Conservation (phyloP, 2,329 filamentous ascomycete genomes). For the Dothistroma septosporum region DNA sequence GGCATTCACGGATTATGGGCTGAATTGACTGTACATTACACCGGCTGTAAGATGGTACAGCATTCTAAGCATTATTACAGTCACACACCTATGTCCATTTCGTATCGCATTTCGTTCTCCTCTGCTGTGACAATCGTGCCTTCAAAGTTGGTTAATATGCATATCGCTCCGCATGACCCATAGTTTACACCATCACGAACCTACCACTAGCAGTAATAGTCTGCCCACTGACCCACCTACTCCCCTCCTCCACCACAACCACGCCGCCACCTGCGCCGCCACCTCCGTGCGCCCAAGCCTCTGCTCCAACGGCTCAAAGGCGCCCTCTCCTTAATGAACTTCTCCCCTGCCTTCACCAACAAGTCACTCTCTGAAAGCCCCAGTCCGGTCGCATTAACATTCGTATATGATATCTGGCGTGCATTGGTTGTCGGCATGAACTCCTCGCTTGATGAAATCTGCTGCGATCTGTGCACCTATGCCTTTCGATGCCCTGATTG, state of each 20-base stretch:
- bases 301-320: slow-evolving; percentile 47
- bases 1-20: neutral
- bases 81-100: neutral
- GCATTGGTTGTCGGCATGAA: slow-evolving; percentile 22
- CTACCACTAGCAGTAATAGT: slow-evolving; percentile 53
- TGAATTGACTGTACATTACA: neutral
- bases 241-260: slow-evolving; percentile 42
- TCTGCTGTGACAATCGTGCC: too few relatives aligned
- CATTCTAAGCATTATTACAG: neutral
- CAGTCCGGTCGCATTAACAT: slow-evolving; percentile 57
- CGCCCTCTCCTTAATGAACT: slow-evolving; percentile 49
- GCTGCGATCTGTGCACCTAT: neutral
- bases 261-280: slow-evolving; percentile 53
- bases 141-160: too few relatives aligned
- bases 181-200: slow-evolving; percentile 7
- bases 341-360: slow-evolving; percentile 38
- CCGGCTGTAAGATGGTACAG: neutral
- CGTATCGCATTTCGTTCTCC: neutral
- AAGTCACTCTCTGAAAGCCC: slow-evolving; percentile 57
- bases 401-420: slow-evolving; percentile 35
- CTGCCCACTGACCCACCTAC: slow-evolving; percentile 38
- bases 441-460: neutral
- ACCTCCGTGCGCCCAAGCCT: slow-evolving; percentile 51
- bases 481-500: neutral
- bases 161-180: neutral